These are phyloP conservation scores for Cytospora paraplurivora DNA, from an alignment of 2,329 filamentous ascomycete genomes.

Conservation along the genomic window DNA sequence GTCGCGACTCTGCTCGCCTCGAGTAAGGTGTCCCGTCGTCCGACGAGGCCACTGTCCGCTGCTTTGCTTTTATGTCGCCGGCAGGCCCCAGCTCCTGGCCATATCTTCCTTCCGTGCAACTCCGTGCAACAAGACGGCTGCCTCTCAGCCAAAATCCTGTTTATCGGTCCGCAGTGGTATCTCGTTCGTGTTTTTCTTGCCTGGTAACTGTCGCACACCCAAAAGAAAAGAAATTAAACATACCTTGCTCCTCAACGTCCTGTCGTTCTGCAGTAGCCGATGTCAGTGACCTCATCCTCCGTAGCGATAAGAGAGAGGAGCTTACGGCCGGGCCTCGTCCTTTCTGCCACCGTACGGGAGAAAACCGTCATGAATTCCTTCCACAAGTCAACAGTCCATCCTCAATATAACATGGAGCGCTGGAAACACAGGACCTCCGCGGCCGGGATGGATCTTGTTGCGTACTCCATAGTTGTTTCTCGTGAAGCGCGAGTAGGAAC, in stretches of 20 bases:
- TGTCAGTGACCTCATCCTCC: slow-evolving; percentile 5
- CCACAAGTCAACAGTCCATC: slow-evolving; percentile 39
- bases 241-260: slow-evolving; percentile 81
- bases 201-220: background rate
- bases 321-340: slow-evolving; percentile 52
- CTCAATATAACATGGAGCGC: slow-evolving; percentile 40
- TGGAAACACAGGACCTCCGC: slow-evolving; percentile 39
- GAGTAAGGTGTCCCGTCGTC: no score
- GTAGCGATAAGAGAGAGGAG: background rate
- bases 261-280: slow-evolving; percentile 50
- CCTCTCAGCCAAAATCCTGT: background rate
- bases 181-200: background rate
- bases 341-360: slow-evolving; percentile 83
- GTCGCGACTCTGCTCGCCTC: no score
- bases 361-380: slow-evolving; percentile 79
- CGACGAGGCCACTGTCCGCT: no score
- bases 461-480: slow-evolving; percentile 58
- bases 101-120: background rate
- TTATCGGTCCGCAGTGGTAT: background rate
- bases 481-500: slow-evolving; percentile 79
- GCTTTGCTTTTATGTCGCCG: background rate
- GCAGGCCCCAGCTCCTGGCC: background rate
- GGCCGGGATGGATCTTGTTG: background rate
- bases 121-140: background rate
- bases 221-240: slow-evolving; percentile 25